These are phyloP conservation scores for Tetrapyrgos nigripes DNA, from an alignment of 1,284 basidiomycete species.

Conservation along the genomic window DNA sequence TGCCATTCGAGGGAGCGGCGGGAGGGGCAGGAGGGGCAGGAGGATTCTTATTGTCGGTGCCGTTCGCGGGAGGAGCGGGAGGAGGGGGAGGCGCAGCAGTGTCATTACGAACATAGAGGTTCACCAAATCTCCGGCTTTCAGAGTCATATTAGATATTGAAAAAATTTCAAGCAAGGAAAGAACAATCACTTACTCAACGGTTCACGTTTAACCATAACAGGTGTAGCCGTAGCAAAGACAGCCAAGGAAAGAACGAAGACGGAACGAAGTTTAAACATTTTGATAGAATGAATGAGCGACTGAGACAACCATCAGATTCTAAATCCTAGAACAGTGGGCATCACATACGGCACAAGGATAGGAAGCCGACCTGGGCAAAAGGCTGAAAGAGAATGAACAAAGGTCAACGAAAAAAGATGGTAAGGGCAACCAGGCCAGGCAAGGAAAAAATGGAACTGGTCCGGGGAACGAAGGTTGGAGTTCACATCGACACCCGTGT, in stretches of 20 bases:
- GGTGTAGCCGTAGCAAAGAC: constrained; percentile 2
- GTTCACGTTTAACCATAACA: constrained; percentile 7
- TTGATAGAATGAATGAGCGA: background rate
- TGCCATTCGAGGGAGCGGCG: too few relatives aligned
- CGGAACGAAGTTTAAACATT: constrained; percentile 13
- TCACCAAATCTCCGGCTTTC: constrained; percentile 7
- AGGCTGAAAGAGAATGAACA: background rate
- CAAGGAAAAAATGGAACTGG: constrained; percentile 5
- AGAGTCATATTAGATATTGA: too few relatives aligned
- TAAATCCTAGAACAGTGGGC: background rate
- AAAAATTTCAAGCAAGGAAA: background rate
- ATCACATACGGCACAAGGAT: background rate
- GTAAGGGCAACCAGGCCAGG: constrained; percentile 18
- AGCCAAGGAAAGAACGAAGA: constrained; percentile 9
- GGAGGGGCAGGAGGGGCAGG: background rate
- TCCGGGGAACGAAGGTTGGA: background rate
- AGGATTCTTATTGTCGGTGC: background rate
- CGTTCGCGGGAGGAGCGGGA: background rate
- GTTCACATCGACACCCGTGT: background rate
- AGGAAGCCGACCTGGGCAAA: constrained; percentile 13
- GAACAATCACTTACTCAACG: constrained; percentile 9
- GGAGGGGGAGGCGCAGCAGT: too few relatives aligned
- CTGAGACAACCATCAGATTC: background rate
- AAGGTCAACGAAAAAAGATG: constrained; percentile 7
- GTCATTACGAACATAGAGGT: constrained; percentile 9